A percentile compares a stretch with the other conserved stretches of the same genome.
phyloP scores from a whole-genome alignment of 73 alveolate species.

The Halteria grandinella region DNA sequence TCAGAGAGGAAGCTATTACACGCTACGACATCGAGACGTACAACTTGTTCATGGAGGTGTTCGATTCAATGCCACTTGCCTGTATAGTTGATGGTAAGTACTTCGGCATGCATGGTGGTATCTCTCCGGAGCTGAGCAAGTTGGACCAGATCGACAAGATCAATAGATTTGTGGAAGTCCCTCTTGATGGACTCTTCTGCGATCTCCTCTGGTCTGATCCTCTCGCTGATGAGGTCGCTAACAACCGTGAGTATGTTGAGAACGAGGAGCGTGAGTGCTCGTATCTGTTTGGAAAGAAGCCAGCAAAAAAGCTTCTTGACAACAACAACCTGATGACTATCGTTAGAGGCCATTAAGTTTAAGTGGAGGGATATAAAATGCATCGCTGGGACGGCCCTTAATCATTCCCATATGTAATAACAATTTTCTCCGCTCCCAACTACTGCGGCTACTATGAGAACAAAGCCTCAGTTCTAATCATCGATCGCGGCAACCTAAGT shows the following conservation, averaged over 20 bases:
- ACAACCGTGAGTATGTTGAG: constrained; percentile 27
- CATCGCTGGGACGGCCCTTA: constrained; percentile 82
- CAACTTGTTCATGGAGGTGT: constrained; percentile 79
- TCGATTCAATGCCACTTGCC: constrained; percentile 80
- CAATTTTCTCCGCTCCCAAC: constrained; percentile 81
- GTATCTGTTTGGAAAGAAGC: constrained; percentile 73
- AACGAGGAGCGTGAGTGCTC: constrained; percentile 61
- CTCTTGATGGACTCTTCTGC: constrained; percentile 65
- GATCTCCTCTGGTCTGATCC: constrained; percentile 79
- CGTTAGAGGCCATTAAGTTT: constrained; percentile 85
- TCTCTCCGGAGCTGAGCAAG: constrained; percentile 81
- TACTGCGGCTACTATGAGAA: constrained; percentile 73
- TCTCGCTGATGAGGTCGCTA: constrained; percentile 65
- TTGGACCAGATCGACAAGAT: constrained; percentile 37
- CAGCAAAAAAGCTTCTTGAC: constrained; percentile 72
- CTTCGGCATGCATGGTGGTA: constrained; percentile 86
- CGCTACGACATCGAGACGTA: constrained; percentile 79
- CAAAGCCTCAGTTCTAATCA: constrained; percentile 65
- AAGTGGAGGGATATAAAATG: constrained; percentile 89
- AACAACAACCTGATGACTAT: constrained; percentile 74
- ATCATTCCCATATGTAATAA: constrained; percentile 80
- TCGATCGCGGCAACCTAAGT: constrained; percentile 63
- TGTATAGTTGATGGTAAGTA: constrained; percentile 77
- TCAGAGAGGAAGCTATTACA: constrained; percentile 60
- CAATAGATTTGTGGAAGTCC: constrained; percentile 58